Conservation (phyloP, 352 stramenopile species). For the Globisporangium barbulae region DNA sequence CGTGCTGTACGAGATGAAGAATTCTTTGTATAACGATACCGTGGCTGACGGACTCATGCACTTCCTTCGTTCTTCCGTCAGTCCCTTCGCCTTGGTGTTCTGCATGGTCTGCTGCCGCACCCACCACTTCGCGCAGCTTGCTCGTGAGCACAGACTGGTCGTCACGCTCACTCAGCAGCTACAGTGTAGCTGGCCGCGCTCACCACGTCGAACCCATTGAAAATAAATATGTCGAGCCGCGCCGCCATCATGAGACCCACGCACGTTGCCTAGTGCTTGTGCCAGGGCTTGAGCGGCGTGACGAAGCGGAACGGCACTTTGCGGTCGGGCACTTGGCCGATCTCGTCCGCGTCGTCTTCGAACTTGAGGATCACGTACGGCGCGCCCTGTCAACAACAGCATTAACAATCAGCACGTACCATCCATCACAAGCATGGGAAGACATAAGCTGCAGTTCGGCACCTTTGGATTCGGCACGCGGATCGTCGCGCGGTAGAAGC, state of each 20-base stretch:
- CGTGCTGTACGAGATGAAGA: no score
- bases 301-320: constrained; percentile 95
- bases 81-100: neutral
- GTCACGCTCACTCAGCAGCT: neutral
- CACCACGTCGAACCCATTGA: neutral
- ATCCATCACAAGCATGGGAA: neutral
- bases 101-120: neutral
- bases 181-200: neutral
- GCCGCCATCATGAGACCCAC: neutral
- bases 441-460: neutral
- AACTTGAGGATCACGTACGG: constrained; percentile 97
- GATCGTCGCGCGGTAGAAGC: constrained; percentile 94
- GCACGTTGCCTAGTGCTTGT: constrained; percentile 18
- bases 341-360: constrained; percentile 95
- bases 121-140: neutral
- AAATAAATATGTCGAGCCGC: neutral
- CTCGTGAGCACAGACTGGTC: neutral
- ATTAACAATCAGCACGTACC: neutral
- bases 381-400: constrained; percentile 37
- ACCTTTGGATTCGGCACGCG: constrained; percentile 87
- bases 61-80: no score
- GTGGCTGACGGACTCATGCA: no score
- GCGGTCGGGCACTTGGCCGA: constrained; percentile 88
- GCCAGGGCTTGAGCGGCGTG: constrained; percentile 69
- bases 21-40: no score